phyloP scores from a whole-genome alignment of 139 green algal species.

The Ettlia oleoabundans region DNA sequence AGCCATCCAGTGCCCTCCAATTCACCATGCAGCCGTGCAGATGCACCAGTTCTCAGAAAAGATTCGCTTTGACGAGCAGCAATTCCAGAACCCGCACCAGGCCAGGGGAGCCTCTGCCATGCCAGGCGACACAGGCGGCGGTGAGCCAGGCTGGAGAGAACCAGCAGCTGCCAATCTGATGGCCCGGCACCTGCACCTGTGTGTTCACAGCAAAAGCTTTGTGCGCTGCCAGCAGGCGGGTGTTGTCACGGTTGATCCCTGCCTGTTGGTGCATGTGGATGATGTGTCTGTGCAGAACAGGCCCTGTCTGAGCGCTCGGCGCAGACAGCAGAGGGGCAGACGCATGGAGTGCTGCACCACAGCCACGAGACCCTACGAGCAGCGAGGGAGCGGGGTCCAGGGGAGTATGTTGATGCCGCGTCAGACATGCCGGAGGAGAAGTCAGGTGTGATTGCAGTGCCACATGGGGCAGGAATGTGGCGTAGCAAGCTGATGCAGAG shows the following conservation, averaged over 20 bases:
- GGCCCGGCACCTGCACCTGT: too few relatives aligned
- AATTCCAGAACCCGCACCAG: slow-evolving; percentile 15
- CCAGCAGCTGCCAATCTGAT: neutral
- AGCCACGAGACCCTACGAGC: neutral
- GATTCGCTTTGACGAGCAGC: slow-evolving; percentile 11
- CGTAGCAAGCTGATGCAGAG: too few relatives aligned
- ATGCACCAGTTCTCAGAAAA: slow-evolving; percentile 33
- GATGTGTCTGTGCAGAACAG: neutral
- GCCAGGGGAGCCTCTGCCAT: neutral
- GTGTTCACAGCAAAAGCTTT: too few relatives aligned
- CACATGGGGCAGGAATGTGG: too few relatives aligned
- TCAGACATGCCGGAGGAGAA: neutral
- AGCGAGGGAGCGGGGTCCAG: neutral
- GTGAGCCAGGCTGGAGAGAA: neutral
- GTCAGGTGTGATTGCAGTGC: neutral
- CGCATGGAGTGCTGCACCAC: neutral
- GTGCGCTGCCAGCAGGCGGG: too few relatives aligned
- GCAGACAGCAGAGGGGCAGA: slow-evolving; percentile 10
- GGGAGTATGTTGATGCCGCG: neutral
- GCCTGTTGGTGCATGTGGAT: too few relatives aligned
- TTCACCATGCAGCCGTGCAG: slow-evolving; percentile 9
- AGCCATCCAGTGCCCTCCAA: neutral
- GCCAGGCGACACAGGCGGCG: slow-evolving; percentile 5
- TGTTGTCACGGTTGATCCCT: too few relatives aligned
- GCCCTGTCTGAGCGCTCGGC: neutral